phyloP scores from a whole-genome alignment of 805 yeast species.

The Maudiozyma pseudohumilis region DNA sequence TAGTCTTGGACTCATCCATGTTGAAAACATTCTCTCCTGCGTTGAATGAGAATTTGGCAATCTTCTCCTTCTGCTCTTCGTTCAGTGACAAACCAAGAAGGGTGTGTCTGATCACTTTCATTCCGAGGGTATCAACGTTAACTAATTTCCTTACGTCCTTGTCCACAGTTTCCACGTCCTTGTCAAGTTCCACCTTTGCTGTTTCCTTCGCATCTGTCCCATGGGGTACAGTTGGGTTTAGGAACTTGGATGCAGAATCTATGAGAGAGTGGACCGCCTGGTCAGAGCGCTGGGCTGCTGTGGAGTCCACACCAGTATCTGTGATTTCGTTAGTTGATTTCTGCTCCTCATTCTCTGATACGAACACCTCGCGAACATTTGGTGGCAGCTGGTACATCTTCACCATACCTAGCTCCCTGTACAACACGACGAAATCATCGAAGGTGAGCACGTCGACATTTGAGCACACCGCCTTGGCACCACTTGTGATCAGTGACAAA shows the following conservation, averaged over 20 bases:
- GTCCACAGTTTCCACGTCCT: constrained; percentile 34
- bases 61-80: constrained; percentile 21
- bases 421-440: constrained; percentile 31
- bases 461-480: constrained; percentile 14
- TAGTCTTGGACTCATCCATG: constrained; percentile 17
- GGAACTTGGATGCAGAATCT: background rate
- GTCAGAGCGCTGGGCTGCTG: background rate
- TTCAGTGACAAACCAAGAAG: constrained; percentile 40
- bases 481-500: constrained; percentile 14
- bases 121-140: constrained; percentile 68
- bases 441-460: constrained; percentile 22
- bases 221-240: background rate
- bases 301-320: background rate
- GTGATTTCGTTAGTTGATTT: background rate
- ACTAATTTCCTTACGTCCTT: constrained; percentile 46
- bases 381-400: constrained; percentile 21
- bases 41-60: constrained; percentile 30
- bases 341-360: background rate
- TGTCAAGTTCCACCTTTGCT: constrained; percentile 13
- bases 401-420: constrained; percentile 26
- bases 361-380: constrained; percentile 9
- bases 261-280: background rate
- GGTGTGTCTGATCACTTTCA: constrained; percentile 70
- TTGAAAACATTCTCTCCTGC: constrained; percentile 30
- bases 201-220: background rate